phyloP scores from a whole-genome alignment of 2,329 filamentous ascomycete species.

The Paecilomyces fulvus region DNA sequence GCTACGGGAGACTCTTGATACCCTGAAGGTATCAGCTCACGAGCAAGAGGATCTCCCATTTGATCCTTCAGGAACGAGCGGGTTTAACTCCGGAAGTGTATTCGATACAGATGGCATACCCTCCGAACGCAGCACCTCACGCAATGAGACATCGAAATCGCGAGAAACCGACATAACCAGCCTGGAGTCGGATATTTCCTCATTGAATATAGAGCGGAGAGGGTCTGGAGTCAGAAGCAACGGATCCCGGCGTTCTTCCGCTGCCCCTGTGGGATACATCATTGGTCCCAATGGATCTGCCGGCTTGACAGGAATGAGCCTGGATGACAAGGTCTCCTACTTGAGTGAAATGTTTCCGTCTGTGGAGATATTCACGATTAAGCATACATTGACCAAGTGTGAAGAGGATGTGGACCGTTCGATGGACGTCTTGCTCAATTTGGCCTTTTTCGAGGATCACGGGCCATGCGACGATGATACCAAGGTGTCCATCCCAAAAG shows the following conservation, averaged over 20 bases:
- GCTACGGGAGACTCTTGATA: conserved; percentile 54
- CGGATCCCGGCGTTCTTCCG: conserved; percentile 9
- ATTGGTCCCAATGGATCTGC: conserved; percentile 20
- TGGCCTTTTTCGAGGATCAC: conserved; percentile 65
- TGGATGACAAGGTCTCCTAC: conserved; percentile 54
- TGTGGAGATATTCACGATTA: conserved; percentile 57
- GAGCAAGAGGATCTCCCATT: conserved; percentile 60
- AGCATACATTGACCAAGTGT: conserved; percentile 58
- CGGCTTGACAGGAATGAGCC: conserved; percentile 18
- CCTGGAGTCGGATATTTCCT: conserved; percentile 39
- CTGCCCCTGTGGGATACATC: conserved; percentile 16
- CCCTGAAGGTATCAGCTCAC: conserved; percentile 60
- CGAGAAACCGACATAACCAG: conserved; percentile 44
- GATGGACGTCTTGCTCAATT: conserved; percentile 72
- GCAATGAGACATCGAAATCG: conserved; percentile 28
- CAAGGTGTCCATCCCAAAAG: conserved; percentile 48
- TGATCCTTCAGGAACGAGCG: conserved; percentile 65
- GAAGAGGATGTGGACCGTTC: conserved; percentile 59
- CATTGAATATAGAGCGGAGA: conserved; percentile 20
- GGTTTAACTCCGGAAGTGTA: conserved; percentile 21
- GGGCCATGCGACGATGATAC: conserved; percentile 43
- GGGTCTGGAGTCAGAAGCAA: conserved; percentile 1
- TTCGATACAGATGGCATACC: conserved; percentile 14
- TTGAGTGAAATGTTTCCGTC: conserved; percentile 65
- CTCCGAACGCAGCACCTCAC: conserved; percentile 21